Evolutionary conservation across 352 stramenopile genomes (phyloP), one percentile per base, ranked within the genome.

Genomic region (Phytophthora citricola): DNA sequence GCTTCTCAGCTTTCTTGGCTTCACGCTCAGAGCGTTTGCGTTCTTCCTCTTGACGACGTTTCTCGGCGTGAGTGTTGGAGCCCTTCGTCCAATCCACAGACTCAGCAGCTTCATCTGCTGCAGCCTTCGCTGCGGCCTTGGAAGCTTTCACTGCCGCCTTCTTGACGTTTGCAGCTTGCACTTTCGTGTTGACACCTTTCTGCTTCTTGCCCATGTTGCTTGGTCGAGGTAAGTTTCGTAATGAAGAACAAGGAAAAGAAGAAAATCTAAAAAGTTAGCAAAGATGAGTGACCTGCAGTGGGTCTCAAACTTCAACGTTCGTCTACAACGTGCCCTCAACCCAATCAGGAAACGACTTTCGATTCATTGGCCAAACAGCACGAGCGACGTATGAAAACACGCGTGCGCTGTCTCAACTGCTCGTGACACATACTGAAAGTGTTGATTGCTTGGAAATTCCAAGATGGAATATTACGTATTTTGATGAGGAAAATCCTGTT

Each of bases 1-100:
- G 83, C 50, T 90, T 76, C 60, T 93, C 85, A n/a, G 75, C 78
- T 67, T 90, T 90, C 57, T 88, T 87, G 29, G 77, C 73, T 58
- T 90, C 85, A 44, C 75, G 69, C 45, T 89, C 81, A 12, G 68
- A 61, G 27, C 81, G 83, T 55, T 85, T 87, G 50, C 76, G 75
- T 61, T 90, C 81, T 15, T 89, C 81, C 15, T 92, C 81, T 55
- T 88, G 71, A 32, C 71, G 76, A 20, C 22, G 20, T 17, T 67
- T 67, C 11, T 83, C 80, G 9, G 65, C 70, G 38, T 82, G 84
- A 27, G 46, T 59, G 66, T 92, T 76, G 0, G 78, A 44, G 47
- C 85, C 85, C 46, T 86, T 78, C 39, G 73, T 52, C 85, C 85
- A 93, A 14, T 92, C 81, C 5, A 75, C 77, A n/a, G 69, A 71